A percentile compares a stretch with the other conserved stretches of the same genome.
phyloP scores from a whole-genome alignment of 768 basidiomycete genomes.

The Trametes coccinea region DNA sequence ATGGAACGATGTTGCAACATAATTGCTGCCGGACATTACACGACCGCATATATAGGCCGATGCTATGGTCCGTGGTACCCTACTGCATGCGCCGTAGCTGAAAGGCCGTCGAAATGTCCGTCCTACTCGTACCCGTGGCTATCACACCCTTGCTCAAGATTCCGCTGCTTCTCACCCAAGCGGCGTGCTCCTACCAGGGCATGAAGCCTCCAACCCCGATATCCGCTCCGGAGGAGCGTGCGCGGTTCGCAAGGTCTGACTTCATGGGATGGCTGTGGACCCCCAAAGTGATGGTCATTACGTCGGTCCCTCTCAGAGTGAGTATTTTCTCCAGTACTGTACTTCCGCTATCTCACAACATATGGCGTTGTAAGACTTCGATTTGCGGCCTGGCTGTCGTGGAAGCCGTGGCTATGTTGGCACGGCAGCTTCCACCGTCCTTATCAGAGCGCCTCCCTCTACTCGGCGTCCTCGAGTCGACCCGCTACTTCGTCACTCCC shows the following conservation, averaged over 20 bases:
- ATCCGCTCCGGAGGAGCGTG: slow-evolving; percentile 4
- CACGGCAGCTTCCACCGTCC: not conserved
- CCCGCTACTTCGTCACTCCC: not conserved
- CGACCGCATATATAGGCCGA: not conserved
- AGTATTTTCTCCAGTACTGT: not conserved
- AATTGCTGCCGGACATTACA: not conserved
- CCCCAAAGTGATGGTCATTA: slow-evolving; percentile 6
- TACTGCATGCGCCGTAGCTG: not conserved
- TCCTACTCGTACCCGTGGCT: not conserved
- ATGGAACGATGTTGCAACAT: too few relatives aligned
- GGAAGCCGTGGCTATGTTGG: slow-evolving; percentile 2
- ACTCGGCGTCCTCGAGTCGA: not conserved
- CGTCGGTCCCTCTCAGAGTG: not conserved
- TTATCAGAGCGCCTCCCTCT: not conserved
- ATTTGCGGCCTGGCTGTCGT: not conserved
- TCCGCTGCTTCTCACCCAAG: slow-evolving; percentile 5
- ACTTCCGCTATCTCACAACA: not conserved
- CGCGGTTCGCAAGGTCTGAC: slow-evolving; percentile 2
- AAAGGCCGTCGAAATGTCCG: not conserved
- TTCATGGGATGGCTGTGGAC: slow-evolving; percentile 4
- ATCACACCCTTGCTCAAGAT: slow-evolving; percentile 10
- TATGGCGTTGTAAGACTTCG: not conserved
- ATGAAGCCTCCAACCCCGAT: slow-evolving; percentile 9
- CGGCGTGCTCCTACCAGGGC: slow-evolving; percentile 7
- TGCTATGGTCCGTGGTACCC: not conserved